Evolutionary conservation across 2,329 filamentous ascomycete genomes (phyloP).

Genomic region (Conoideocrella luteorostrata): DNA sequence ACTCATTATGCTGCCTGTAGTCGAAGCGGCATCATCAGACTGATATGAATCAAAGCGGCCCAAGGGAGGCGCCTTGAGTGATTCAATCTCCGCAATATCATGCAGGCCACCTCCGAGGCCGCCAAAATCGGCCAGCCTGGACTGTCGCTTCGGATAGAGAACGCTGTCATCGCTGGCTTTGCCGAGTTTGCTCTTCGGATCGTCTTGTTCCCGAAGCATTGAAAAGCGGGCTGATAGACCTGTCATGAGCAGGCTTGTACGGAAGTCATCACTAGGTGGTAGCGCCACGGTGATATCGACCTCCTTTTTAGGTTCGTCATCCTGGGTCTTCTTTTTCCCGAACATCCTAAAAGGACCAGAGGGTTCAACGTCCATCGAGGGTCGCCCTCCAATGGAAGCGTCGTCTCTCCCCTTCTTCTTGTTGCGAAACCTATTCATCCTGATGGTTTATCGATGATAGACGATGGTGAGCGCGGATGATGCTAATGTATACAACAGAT

Average conservation of each 20-base stretch:
- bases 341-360: slow-evolving; percentile 49
- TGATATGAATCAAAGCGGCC: slow-evolving; percentile 59
- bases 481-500: not conserved
- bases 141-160: slow-evolving; percentile 73
- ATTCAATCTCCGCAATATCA: slow-evolving; percentile 89
- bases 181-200: slow-evolving; percentile 79
- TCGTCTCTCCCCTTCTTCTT: slow-evolving; percentile 65
- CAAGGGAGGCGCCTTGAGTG: slow-evolving; percentile 58
- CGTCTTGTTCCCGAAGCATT: slow-evolving; percentile 92
- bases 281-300: slow-evolving; percentile 69
- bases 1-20: slow-evolving; percentile 69
- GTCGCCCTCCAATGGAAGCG: slow-evolving; percentile 33
- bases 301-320: slow-evolving; percentile 55
- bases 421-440: slow-evolving; percentile 68
- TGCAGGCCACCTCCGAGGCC: slow-evolving; percentile 48
- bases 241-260: slow-evolving; percentile 93
- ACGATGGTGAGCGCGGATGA: not conserved
- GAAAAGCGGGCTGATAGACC: slow-evolving; percentile 92
- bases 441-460: not conserved
- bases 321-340: slow-evolving; percentile 47
- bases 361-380: slow-evolving; percentile 50
- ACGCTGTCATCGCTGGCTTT: slow-evolving; percentile 96
- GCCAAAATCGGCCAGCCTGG: slow-evolving; percentile 68
- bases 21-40: slow-evolving; percentile 65
- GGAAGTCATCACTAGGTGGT: slow-evolving; percentile 81